These are phyloP conservation scores for Fusarium nodosum DNA, from an alignment of 2,329 filamentous ascomycete genomes.

Conservation along the genomic window DNA sequence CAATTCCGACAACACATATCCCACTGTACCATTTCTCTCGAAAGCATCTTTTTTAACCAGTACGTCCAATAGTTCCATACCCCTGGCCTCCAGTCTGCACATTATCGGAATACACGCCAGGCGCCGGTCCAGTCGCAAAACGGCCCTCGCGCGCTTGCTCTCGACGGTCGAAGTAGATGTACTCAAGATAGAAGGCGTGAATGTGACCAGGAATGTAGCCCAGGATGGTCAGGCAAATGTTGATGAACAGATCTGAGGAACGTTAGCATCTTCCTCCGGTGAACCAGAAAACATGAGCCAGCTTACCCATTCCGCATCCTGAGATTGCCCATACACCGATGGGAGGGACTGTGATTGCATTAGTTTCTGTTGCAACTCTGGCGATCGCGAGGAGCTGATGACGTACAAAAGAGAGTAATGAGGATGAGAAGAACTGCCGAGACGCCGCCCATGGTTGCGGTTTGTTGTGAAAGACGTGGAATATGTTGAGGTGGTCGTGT, in stretches of 20 bases:
- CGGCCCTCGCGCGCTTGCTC: slow-evolving; percentile 72
- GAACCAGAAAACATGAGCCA: slow-evolving; percentile 3
- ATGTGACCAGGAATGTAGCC: slow-evolving; percentile 84
- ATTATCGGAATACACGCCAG: slow-evolving; percentile 78
- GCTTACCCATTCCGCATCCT: slow-evolving; percentile 70
- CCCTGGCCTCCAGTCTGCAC: slow-evolving; percentile 80
- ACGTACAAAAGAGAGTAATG: slow-evolving; percentile 67
- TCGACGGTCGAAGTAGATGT: slow-evolving; percentile 82
- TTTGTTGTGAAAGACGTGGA: slow-evolving; percentile 14
- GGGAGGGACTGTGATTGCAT: slow-evolving; percentile 70
- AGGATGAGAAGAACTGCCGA: slow-evolving; percentile 65
- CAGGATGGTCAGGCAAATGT: slow-evolving; percentile 74
- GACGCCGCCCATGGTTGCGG: slow-evolving; percentile 62
- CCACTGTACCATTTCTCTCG: neutral
- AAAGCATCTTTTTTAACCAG: slow-evolving; percentile 29
- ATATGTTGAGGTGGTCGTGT: neutral
- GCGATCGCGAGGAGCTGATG: neutral
- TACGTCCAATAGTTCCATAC: slow-evolving; percentile 66
- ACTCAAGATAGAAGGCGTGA: slow-evolving; percentile 85
- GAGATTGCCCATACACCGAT: slow-evolving; percentile 73
- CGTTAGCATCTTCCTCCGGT: slow-evolving; percentile 8
- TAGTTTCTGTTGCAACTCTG: slow-evolving; percentile 26
- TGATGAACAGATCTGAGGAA: slow-evolving; percentile 70
- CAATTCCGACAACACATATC: neutral
- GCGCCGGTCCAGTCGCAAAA: slow-evolving; percentile 67